Conservation (phyloP, 108 stramenopile genomes). For the Aurantiochytrium sp. region DNA sequence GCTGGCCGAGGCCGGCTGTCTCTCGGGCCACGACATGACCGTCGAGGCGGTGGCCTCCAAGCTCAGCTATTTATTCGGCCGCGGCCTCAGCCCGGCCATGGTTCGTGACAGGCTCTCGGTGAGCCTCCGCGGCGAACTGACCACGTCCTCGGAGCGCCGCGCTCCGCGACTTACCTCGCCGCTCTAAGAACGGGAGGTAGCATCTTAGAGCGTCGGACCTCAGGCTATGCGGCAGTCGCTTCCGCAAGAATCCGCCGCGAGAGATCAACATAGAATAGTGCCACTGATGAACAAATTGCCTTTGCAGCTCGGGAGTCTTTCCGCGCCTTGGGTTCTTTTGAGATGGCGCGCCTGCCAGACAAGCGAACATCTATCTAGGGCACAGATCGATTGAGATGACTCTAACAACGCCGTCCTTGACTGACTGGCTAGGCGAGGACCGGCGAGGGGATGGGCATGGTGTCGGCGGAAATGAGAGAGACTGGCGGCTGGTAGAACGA, state of each 20-base stretch:
- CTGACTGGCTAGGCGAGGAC: background rate
- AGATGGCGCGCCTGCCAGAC: too few relatives aligned
- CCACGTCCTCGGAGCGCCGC: background rate
- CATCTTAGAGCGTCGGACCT: too few relatives aligned
- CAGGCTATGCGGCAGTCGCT: too few relatives aligned
- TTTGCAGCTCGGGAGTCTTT: too few relatives aligned
- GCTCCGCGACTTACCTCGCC: background rate
- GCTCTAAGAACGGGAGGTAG: background rate
- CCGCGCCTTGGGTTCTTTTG: too few relatives aligned
- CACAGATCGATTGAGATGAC: too few relatives aligned
- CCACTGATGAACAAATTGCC: too few relatives aligned
- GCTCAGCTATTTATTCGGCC: constrained; percentile 79
- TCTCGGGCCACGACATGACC: constrained; percentile 89
- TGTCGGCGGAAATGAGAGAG: background rate
- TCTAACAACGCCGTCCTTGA: too few relatives aligned
- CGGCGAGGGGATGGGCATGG: background rate
- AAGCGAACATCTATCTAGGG: too few relatives aligned
- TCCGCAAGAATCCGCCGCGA: too few relatives aligned
- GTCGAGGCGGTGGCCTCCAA: constrained; percentile 84
- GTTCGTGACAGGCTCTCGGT: background rate
- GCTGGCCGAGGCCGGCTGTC: constrained; percentile 72
- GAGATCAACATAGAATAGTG: too few relatives aligned
- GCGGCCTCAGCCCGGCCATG: constrained; percentile 23
- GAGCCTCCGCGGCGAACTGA: constrained; percentile 14
- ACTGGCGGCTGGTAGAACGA: background rate